These are phyloP conservation scores for Epichloe coenophiala DNA, from an alignment of 2,329 filamentous ascomycete species.

Conservation along the genomic window DNA sequence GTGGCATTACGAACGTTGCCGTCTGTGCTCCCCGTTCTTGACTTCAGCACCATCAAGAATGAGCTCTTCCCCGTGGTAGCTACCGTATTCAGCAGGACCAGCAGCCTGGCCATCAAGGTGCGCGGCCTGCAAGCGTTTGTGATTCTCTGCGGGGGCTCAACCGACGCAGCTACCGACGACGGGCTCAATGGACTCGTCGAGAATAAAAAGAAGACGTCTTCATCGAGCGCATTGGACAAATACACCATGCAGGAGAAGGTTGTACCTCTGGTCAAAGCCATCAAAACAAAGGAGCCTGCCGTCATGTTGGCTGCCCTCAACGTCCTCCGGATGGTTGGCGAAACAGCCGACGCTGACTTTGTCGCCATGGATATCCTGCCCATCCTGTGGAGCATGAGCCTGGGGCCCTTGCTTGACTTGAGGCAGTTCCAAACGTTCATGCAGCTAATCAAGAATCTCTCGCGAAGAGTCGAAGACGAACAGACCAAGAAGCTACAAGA, in stretches of 20 bases:
- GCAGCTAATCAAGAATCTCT: constrained; percentile 71
- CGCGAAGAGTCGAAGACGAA: constrained; percentile 71
- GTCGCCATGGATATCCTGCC: constrained; percentile 84
- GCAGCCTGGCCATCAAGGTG: constrained; percentile 87
- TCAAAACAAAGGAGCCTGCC: constrained; percentile 95
- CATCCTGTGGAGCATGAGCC: constrained; percentile 78
- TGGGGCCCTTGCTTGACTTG: constrained; percentile 79
- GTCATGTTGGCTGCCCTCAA: constrained; percentile 90
- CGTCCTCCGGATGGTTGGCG: constrained; percentile 72
- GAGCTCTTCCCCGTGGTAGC: constrained; percentile 91
- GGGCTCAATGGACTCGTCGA: constrained; percentile 60
- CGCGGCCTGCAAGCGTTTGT: constrained; percentile 81
- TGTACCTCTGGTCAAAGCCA: constrained; percentile 74
- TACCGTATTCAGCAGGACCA: constrained; percentile 81
- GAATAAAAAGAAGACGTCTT: constrained; percentile 47
- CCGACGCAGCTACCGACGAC: constrained; percentile 32
- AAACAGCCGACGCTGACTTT: constrained; percentile 75
- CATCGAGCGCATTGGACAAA: constrained; percentile 78
- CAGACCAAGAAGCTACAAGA: constrained; percentile 83
- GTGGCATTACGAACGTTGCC: constrained; percentile 68
- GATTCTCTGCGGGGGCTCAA: constrained; percentile 70
- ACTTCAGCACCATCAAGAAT: constrained; percentile 95
- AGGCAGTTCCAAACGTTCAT: constrained; percentile 85
- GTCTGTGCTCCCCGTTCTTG: constrained; percentile 70
- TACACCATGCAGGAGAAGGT: constrained; percentile 98